A percentile compares a stretch with the other conserved stretches of the same genome.
Evolutionary conservation across 202 grass and related monocot species (phyloP).

Genomic region (Panicum virgatum): DNA sequence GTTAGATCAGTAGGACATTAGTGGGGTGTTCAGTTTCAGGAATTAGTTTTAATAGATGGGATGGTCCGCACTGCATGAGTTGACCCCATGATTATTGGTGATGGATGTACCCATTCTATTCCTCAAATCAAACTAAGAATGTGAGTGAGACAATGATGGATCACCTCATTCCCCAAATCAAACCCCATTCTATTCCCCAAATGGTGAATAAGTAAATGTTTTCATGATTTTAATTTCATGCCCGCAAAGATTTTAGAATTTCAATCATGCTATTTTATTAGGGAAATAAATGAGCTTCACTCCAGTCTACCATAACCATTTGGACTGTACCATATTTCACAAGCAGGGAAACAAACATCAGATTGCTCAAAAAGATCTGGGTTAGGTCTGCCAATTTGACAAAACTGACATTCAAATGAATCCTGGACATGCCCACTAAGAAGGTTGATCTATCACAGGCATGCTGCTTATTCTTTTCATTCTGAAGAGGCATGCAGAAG

Average conservation of each 20-base stretch:
- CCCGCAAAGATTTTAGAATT: background rate
- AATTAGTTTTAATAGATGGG: background rate
- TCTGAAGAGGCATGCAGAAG: background rate
- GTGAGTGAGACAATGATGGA: too few relatives aligned
- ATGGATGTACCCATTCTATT: background rate
- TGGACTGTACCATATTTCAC: conserved; percentile 11
- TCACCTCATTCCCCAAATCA: too few relatives aligned
- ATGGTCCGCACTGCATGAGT: background rate
- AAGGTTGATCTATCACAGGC: background rate
- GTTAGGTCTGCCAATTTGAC: background rate
- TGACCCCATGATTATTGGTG: background rate
- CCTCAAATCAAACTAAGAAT: background rate
- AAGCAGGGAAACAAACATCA: background rate
- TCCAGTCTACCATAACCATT: conserved; percentile 18
- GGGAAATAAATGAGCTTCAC: background rate
- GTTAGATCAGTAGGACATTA: background rate
- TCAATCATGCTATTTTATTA: background rate
- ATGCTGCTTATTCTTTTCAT: background rate
- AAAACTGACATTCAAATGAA: background rate
- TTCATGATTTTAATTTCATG: background rate
- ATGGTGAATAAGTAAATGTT: background rate
- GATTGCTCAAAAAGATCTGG: background rate
- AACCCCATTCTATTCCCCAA: background rate
- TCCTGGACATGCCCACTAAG: background rate
- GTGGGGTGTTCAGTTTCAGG: background rate